Conservation (phyloP, 345 rosid genomes). For the Viola odorata region DNA sequence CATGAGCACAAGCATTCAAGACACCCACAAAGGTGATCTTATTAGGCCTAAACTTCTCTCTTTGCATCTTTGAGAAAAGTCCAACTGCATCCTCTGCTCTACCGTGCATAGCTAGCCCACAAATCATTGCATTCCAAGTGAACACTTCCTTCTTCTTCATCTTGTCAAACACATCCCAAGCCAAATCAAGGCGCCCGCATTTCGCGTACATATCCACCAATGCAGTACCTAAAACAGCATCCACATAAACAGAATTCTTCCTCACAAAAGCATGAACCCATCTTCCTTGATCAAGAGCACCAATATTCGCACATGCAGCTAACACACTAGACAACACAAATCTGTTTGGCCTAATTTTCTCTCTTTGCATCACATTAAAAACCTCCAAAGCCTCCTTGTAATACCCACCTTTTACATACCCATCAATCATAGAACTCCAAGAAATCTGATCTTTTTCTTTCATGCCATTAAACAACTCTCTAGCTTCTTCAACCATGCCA, state of each 20-base stretch:
- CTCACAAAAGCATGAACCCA: conserved; percentile 38
- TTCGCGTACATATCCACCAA: conserved; percentile 43
- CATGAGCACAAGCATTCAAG: conserved; percentile 40
- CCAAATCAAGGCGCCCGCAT: conserved; percentile 40
- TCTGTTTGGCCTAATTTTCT: conserved; percentile 24
- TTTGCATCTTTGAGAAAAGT: conserved; percentile 33
- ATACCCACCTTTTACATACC: conserved; percentile 29
- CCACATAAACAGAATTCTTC: conserved; percentile 21
- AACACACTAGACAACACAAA: conserved; percentile 33
- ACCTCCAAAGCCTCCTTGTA: conserved; percentile 37
- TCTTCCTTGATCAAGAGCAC: conserved; percentile 43
- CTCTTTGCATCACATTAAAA: conserved; percentile 34
- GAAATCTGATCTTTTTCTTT: conserved; percentile 37
- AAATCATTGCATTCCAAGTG: conserved; percentile 46
- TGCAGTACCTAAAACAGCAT: conserved; percentile 38
- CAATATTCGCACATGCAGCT: conserved; percentile 38
- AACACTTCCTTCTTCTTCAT: conserved; percentile 31
- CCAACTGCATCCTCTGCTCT: conserved; percentile 38
- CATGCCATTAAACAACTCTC: conserved; percentile 38
- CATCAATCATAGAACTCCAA: conserved; percentile 51
- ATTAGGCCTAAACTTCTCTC: conserved; percentile 28
- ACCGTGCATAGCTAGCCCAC: conserved; percentile 41
- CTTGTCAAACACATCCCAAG: conserved; percentile 40
- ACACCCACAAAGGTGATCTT: conserved; percentile 32
- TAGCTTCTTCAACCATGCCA: conserved; percentile 37